phyloP scores from a whole-genome alignment of 176 grass and related monocot genomes.

The Phoenix roebelenii region DNA sequence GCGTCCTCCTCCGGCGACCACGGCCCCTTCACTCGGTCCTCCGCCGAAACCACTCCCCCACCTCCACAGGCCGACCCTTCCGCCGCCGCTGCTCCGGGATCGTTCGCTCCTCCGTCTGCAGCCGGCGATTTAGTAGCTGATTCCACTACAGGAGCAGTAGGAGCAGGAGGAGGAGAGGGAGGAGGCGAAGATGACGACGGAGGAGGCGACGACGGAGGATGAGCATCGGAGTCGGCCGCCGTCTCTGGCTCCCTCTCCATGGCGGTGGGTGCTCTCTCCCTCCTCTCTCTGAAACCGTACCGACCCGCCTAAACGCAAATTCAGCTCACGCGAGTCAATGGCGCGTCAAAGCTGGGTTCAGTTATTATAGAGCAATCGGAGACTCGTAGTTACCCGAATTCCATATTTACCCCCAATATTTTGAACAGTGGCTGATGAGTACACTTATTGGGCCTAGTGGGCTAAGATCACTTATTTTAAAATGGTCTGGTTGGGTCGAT shows the following conservation, averaged over 20 bases:
- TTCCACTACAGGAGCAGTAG: slow-evolving; percentile 6
- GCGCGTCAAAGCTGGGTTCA: slow-evolving; percentile 1
- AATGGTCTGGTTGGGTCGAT: too few species aligned
- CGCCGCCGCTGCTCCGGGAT: slow-evolving; percentile 21
- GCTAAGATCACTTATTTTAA: too few species aligned
- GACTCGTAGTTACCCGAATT: too few species aligned
- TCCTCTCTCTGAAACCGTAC: background rate
- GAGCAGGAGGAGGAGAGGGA: slow-evolving; percentile 4
- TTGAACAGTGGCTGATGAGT: too few species aligned
- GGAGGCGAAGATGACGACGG: background rate
- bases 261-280: background rate
- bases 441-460: too few species aligned
- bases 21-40: slow-evolving; percentile 76
- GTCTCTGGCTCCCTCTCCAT: slow-evolving; percentile 13
- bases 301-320: slow-evolving; percentile 50
- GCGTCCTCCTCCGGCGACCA: slow-evolving; percentile 88
- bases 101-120: slow-evolving; percentile 21
- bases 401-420: too few species aligned
- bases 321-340: background rate
- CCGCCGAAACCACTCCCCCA: background rate
- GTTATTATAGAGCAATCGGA: background rate
- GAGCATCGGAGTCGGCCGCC: background rate
- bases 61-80: slow-evolving; percentile 7
- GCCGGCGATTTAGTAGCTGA: too few species aligned
- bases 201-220: background rate